Base-by-base conservation (phyloP, 148 eudicot genomes). In the Rhododendron vialii region DNA sequence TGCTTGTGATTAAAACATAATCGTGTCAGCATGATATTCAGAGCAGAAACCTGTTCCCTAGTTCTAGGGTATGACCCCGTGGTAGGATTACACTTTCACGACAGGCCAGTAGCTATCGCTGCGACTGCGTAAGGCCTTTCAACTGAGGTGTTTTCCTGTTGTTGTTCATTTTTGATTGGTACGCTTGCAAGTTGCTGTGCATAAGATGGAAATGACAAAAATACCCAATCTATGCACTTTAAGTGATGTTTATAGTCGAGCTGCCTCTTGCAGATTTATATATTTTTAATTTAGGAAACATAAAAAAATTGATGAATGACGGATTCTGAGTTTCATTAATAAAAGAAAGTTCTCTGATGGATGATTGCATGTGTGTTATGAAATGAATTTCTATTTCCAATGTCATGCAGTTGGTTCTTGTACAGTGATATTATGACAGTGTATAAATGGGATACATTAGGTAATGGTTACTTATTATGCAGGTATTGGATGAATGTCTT, bases 401-500 rank as follows among this genome's bases (percentile, higher is more conserved):
- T 9, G 80, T 38, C 81, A 71, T 71, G 71, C 63, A 81, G 74
- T 65, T 86, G 61, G 80, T 10, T 63, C 61, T 78, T 35, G 65
- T 18, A 36, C 38, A 65, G 83, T 18, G 43, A 61, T 33, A 15
- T 75, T 82, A 28, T 74, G 65, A 14, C 30, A 22, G 65, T 47
- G 45, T 43, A 7, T 65, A 24, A 10, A 35, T n/a, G 57, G 5
- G n/a, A 26, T 51, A 2, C 36, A 53, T 82, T 51, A 36, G 22
- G 15, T 80, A 53, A 82, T 53, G 36, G 67, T 45, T 73, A 86
- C 81, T 79, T 86, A 80, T 86, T 85, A 26, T 86, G 81, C 92
- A 96, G 98, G 95, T 92, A 78, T 82, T 94, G 88, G 99, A 95
- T 94, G 99, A 98, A 91, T 93, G 94, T 85, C 98, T 98, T 86